Percentiles rank a stretch among this genome's conserved stretches.
These are phyloP conservation scores for Alternaria consortialis DNA, from an alignment of 2,329 filamentous ascomycete genomes.

Conservation along the genomic window DNA sequence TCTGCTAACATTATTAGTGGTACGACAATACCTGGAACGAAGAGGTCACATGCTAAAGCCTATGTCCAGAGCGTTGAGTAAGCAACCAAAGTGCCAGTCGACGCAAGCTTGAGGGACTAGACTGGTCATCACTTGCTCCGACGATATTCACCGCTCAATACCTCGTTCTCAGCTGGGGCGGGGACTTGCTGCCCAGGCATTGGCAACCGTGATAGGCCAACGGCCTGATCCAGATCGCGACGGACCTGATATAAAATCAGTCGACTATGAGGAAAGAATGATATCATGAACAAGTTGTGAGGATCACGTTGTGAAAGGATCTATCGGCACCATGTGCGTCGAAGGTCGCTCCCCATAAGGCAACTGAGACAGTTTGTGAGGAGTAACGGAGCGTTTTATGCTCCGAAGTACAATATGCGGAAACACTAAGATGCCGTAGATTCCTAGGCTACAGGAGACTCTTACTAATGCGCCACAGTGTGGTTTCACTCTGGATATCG, in stretches of 20 bases:
- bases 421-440: not conserved
- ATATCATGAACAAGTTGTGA: not conserved
- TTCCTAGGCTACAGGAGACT: not conserved
- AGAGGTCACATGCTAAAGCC: not conserved
- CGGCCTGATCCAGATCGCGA: not conserved
- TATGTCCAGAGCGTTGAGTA: not conserved
- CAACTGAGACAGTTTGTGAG: constrained; percentile 28
- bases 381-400: not conserved
- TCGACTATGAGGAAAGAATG: not conserved
- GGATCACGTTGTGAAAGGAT: not conserved
- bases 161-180: not conserved
- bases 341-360: constrained; percentile 10
- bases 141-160: not conserved
- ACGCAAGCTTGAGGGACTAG: not conserved
- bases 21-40: not conserved
- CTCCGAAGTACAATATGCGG: not conserved
- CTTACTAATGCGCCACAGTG: constrained; percentile 11
- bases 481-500: constrained; percentile 15
- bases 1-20: not conserved
- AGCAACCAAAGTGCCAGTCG: not conserved
- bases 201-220: not conserved
- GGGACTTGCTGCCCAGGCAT: not conserved
- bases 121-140: not conserved
- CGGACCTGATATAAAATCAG: not conserved
- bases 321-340: not conserved